Evolutionary conservation across 768 basidiomycete species (phyloP), one percentile per base, ranked within the genome.

Genomic region (Daedaleopsis sinensis): DNA sequence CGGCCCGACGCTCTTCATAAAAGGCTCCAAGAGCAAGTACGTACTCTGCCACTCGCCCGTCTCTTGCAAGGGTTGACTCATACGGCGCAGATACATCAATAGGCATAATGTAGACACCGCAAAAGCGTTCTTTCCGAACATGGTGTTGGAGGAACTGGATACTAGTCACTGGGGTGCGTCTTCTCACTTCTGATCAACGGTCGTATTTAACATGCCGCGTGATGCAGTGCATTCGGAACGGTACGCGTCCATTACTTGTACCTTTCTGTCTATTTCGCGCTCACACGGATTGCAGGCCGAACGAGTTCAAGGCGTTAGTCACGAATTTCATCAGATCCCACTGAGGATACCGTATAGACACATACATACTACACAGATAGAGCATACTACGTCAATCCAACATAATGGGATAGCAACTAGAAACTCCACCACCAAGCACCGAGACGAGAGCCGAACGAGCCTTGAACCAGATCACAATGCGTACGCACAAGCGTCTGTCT

Each of bases 101-200:
- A 74, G 80, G 24, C 79, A 84, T 57, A 93, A 95, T 68, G 73
- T 86, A 8, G 83, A 85, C 0, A 65, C 82, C 7, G 82, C 88
- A 43, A 71, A 83, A 61, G 70, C 79, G 32, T 93, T 92, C 73
- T 97, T 96, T 76, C 94, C 94, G 0, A 76, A 80, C 39, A 82
- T 85, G 78, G 70, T 66, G 11, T 67, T 96, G 10, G 82, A 86
- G 68, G 80, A 74, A 24, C 73, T 96, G 27, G 87, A 93, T 59
- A 78, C 94, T 0, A 87, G 88, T 1, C 95, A 98, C 73, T 98
- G 95, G 95, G 90, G 91, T 92, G 70, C 63, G 86, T 73, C 11
- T 18, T 10, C 16, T 12, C 54, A 32, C 24, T 43, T 10, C 13
- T 16, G 49, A 53, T 55, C 51, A 37, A n/a, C 36, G n/a, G 57